Conservation (phyloP, 441 rosid genomes). For the Croton setiger region DNA sequence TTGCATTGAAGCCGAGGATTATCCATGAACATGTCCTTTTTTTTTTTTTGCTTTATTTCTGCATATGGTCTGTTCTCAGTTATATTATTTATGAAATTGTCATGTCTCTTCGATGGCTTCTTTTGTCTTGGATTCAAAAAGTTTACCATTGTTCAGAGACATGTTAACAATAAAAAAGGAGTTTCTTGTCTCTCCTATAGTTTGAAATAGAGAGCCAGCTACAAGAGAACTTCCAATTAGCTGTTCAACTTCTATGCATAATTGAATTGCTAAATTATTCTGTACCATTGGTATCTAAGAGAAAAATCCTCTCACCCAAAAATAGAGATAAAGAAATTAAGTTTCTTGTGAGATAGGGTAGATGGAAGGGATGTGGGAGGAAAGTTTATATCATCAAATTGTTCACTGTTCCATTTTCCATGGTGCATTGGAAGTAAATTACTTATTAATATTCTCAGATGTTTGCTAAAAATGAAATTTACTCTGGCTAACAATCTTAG, state of each 20-base stretch:
- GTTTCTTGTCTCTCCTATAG: not conserved
- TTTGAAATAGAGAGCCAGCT: not conserved
- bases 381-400: not conserved
- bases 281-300: not conserved
- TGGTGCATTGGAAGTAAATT: not conserved
- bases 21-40: not conserved
- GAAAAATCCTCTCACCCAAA: not conserved
- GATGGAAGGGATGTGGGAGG: not conserved
- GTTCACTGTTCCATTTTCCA: not conserved
- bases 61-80: not conserved
- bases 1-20: slow-evolving; percentile 5
- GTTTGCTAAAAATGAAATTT: not conserved
- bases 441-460: not conserved
- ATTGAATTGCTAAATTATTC: not conserved
- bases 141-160: not conserved
- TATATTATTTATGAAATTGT: not conserved
- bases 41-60: not conserved
- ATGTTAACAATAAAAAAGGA: not conserved
- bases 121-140: not conserved
- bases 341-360: not conserved
- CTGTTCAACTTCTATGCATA: not conserved
- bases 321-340: not conserved
- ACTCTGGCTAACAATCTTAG: not conserved
- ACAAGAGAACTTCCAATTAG: not conserved
- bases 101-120: not conserved